phyloP scores from a whole-genome alignment of 1,284 basidiomycete species.

The Fomitopsis schrenkii region DNA sequence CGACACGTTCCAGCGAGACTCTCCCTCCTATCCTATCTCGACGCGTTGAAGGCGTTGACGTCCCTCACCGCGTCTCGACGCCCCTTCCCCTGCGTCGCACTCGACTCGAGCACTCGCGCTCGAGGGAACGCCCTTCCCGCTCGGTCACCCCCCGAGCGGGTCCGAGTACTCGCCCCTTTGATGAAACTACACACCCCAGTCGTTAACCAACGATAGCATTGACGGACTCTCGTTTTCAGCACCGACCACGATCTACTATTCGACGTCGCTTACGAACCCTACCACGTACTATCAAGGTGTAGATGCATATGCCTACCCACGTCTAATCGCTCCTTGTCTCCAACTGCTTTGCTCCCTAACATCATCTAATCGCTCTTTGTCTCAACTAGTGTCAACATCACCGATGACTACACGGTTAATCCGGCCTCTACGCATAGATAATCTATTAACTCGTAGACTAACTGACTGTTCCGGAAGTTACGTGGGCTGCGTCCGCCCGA shows the following conservation, averaged over 20 bases:
- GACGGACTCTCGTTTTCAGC: conserved; percentile 2
- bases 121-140: not conserved
- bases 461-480: not conserved
- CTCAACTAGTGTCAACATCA: not conserved
- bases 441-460: not conserved
- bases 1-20: not conserved
- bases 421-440: not conserved
- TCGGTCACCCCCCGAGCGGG: not conserved
- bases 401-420: conserved; percentile 1
- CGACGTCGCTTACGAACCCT: conserved; percentile 21
- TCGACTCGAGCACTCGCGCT: not conserved
- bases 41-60: not conserved
- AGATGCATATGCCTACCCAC: not conserved
- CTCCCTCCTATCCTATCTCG: not conserved
- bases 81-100: not conserved
- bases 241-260: conserved; percentile 17
- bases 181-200: conserved; percentile 15
- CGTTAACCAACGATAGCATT: conserved; percentile 8
- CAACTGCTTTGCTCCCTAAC: not conserved
- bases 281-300: conserved; percentile 11
- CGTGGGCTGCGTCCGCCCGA: not conserved
- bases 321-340: conserved; percentile 1
- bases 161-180: conserved; percentile 11
- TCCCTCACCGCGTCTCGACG: not conserved
- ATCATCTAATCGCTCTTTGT: conserved; percentile 5